Conservation (phyloP, 2,329 filamentous ascomycete genomes). For the Fragosphaeria purpurea region DNA sequence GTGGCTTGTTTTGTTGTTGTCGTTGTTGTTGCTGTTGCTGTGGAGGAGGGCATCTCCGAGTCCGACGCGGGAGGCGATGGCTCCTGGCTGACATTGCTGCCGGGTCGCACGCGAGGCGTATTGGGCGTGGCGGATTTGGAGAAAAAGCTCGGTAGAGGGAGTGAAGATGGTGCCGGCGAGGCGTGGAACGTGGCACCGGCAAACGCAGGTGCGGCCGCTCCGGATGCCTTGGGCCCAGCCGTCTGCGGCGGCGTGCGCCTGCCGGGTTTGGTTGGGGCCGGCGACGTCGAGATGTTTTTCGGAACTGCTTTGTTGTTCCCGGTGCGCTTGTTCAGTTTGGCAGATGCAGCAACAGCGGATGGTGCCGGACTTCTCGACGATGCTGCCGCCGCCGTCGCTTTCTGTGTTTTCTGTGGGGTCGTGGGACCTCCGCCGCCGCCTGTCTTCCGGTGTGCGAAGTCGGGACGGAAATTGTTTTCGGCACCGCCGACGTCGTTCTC, state of each 20-base stretch:
- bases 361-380: constrained; percentile 20
- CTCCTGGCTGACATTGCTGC: constrained; percentile 28
- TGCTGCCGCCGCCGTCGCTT: constrained; percentile 5
- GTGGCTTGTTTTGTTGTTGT: constrained; percentile 21
- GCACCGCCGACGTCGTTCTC: constrained; percentile 39
- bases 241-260: constrained; percentile 37
- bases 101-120: constrained; percentile 40
- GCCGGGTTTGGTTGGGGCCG: constrained; percentile 29
- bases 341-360: constrained; percentile 17
- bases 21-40: constrained; percentile 21
- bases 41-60: constrained; percentile 37
- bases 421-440: constrained; percentile 2
- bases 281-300: constrained; percentile 28
- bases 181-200: constrained; percentile 92
- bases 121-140: constrained; percentile 61
- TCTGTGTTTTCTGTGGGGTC: constrained; percentile 10
- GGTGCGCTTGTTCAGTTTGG: constrained; percentile 17
- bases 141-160: constrained; percentile 82
- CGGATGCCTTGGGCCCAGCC: constrained; percentile 29
- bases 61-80: constrained; percentile 44
- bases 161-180: constrained; percentile 79
- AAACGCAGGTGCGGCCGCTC: constrained; percentile 51
- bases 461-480: constrained; percentile 26
- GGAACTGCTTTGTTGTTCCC: constrained; percentile 18
- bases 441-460: constrained; percentile 10